Evolutionary conservation across 2,329 filamentous ascomycete species (phyloP).

Genomic region (Phialophora macrospora): DNA sequence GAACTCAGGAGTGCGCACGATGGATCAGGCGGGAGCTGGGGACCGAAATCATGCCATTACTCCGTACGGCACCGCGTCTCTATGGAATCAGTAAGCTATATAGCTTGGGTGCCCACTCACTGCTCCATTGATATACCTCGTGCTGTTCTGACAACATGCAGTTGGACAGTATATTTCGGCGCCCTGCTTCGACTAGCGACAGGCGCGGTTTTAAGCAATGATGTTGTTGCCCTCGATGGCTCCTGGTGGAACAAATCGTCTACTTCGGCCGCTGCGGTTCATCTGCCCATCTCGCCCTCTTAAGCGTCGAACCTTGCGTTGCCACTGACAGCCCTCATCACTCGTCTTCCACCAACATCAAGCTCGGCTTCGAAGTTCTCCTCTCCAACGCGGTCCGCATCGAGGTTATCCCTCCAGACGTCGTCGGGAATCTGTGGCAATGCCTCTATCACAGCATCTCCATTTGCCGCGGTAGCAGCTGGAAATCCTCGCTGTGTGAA

Average conservation of each 20-base stretch:
- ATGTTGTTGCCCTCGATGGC: background rate
- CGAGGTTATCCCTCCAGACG: conserved; percentile 37
- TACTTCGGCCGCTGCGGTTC: background rate
- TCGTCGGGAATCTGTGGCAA: conserved; percentile 14
- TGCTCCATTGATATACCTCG: background rate
- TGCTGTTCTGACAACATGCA: background rate
- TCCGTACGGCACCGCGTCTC: background rate
- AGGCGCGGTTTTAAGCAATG: background rate
- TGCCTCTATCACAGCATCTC: conserved; percentile 5
- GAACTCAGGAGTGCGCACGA: background rate
- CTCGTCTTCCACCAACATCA: conserved; percentile 1
- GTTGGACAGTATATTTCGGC: background rate
- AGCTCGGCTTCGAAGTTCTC: conserved; percentile 36
- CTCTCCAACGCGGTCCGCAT: conserved; percentile 38
- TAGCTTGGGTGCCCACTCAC: background rate
- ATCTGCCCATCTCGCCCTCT: background rate
- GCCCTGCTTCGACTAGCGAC: background rate
- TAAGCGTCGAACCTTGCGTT: conserved; percentile 30
- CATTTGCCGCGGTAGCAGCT: conserved; percentile 7
- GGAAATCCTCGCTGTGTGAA: conserved; percentile 21
- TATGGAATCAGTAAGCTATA: background rate
- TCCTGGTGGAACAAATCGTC: background rate
- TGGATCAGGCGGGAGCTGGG: background rate
- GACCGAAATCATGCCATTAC: background rate
- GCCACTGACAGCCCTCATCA: conserved; percentile 35